Percentiles rank a stretch among this genome's conserved stretches.
Evolutionary conservation across 306 rosid genomes (phyloP).

Genomic region (Cucurbita moschata): DNA sequence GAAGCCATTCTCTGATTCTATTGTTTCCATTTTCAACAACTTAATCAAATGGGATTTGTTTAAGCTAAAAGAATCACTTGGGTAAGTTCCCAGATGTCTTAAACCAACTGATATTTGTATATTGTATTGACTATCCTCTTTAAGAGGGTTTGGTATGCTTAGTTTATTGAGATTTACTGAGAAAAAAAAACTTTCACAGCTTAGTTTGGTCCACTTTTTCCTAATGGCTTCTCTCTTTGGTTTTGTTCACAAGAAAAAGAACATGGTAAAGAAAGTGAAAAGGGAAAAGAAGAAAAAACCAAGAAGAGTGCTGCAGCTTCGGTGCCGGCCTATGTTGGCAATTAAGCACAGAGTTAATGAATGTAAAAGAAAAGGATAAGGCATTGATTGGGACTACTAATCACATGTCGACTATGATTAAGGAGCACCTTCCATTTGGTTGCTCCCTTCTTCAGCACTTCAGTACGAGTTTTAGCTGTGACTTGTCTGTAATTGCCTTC

Average conservation of each 20-base stretch:
- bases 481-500: constrained; percentile 5
- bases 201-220: neutral
- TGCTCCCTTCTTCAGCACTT: constrained; percentile 41
- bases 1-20: neutral
- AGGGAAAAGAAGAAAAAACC: neutral
- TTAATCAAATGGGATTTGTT: neutral
- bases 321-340: constrained; percentile 1
- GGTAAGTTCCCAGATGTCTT: neutral
- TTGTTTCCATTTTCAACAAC: neutral
- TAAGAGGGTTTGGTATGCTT: too few relatives aligned
- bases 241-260: neutral
- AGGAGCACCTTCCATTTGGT: constrained; percentile 10
- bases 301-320: neutral
- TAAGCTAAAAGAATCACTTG: neutral
- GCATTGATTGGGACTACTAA: constrained; percentile 22
- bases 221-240: neutral
- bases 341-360: neutral
- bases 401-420: constrained; percentile 9
- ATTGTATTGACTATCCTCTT: neutral
- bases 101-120: neutral
- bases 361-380: constrained; percentile 13
- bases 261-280: too few relatives aligned
- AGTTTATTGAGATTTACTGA: neutral
- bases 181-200: neutral
- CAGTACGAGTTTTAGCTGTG: constrained; percentile 38